Evolutionary conservation across 2,329 filamentous ascomycete genomes (phyloP), one percentile per base, ranked within the genome.

Genomic region (Elsinoe arachidis): DNA sequence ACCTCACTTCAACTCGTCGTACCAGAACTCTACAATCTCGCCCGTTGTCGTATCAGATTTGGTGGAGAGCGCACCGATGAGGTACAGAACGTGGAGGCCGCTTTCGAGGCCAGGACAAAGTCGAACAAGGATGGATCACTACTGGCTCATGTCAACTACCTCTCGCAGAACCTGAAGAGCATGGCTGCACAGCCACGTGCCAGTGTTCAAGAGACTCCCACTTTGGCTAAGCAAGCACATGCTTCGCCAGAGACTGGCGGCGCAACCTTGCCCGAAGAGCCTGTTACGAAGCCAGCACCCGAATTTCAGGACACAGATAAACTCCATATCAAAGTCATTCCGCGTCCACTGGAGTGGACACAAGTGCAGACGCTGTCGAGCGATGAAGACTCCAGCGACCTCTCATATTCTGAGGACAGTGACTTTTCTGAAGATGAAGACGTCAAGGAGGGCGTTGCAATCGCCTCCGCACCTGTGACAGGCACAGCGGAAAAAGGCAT

Each of bases 281-380:
- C 34, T 35, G 17, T 19, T 10, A 7, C 10, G 15, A 2, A 34
- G 14, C 15, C 12, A 41, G 46, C 23, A 38, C 47, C 9, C 9
- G 49, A 53, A 21, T 30, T 33, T 30, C 38, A 38, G 6, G 59
- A 57, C 7, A 72, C 75, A 46, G 83, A 81, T 26, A 81, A 78
- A 58, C 78, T 78, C 34, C 88, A 92, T 65, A 73, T 93, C 51
- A 80, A 85, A 59, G 73, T 87, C 59, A 88, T 93, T 55, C 81
- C 86, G 10, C 78, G 88, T 6, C 89, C 89, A 9, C 86, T 87
- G 0, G 89, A 95, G 69, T 95, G 89, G 89, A 70, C 33, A 70
- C 26, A 66, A 74, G 12, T 69, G 62, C 49, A 46, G 14, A 46
- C 41, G 10, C 17, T 57, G 19, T 44, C 30, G 2, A 68, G 66